phyloP scores from a whole-genome alignment of 768 basidiomycete species.

The Candolleomyces eurysporus region DNA sequence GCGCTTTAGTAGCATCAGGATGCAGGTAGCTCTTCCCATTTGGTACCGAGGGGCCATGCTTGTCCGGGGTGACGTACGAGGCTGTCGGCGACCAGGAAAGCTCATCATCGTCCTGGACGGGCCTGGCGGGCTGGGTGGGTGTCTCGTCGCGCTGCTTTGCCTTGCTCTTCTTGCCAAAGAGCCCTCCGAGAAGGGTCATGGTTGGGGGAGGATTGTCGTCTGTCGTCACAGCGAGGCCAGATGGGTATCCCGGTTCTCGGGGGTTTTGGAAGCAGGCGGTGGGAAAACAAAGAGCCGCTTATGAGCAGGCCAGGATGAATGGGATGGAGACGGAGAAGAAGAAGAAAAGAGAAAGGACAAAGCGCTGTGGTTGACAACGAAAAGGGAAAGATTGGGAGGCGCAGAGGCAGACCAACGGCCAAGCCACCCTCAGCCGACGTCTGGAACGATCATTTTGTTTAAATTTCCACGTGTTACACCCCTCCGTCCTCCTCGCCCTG shows the following conservation, averaged over 20 bases:
- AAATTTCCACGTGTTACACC: too few relatives aligned
- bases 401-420: too few relatives aligned
- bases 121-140: slow-evolving; percentile 15
- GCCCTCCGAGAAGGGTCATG: slow-evolving; percentile 38
- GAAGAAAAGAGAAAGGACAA: too few relatives aligned
- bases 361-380: too few relatives aligned
- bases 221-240: neutral
- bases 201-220: neutral
- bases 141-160: slow-evolving; percentile 20
- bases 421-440: too few relatives aligned
- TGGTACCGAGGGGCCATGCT: slow-evolving; percentile 31
- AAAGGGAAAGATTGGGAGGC: too few relatives aligned
- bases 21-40: slow-evolving; percentile 26
- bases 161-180: slow-evolving; percentile 39
- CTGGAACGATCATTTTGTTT: too few relatives aligned
- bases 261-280: neutral
- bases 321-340: too few relatives aligned
- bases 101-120: slow-evolving; percentile 19
- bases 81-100: slow-evolving; percentile 30
- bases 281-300: neutral
- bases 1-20: slow-evolving; percentile 19
- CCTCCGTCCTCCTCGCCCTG: too few relatives aligned
- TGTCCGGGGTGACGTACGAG: slow-evolving; percentile 32
- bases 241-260: neutral
- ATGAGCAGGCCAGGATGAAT: too few relatives aligned